These are phyloP conservation scores for Vigna radiata DNA, from an alignment of 306 rosid genomes.

Conservation along the genomic window DNA sequence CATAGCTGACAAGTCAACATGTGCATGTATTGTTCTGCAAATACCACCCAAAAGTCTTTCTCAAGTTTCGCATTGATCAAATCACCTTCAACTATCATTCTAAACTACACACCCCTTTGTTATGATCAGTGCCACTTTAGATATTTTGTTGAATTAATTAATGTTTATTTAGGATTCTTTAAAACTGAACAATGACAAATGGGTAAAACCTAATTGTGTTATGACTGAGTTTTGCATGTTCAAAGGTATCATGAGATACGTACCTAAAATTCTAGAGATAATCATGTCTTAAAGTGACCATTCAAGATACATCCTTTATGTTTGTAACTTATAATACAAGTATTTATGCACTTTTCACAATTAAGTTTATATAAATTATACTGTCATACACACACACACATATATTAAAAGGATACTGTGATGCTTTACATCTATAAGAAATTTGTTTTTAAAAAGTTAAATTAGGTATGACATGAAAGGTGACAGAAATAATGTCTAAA, in stretches of 20 bases:
- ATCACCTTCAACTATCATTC: slow-evolving; percentile 8
- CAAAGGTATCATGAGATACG: not conserved
- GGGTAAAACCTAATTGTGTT: slow-evolving; percentile 27
- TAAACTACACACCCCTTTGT: slow-evolving; percentile 4
- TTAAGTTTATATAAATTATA: not conserved
- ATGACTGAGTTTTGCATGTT: not conserved
- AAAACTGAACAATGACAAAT: not conserved
- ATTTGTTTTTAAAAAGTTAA: not conserved
- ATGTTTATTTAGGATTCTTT: not conserved
- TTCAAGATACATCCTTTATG: not conserved
- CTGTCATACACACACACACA: no score
- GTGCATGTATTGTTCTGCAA: not conserved
- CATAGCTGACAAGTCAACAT: not conserved
- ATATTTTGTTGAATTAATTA: not conserved
- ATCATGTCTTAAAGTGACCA: not conserved
- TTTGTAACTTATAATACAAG: not conserved
- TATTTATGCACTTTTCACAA: not conserved
- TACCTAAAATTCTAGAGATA: not conserved
- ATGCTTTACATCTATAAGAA: not conserved
- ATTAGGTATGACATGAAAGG: slow-evolving; percentile 14
- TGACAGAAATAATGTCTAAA: slow-evolving; percentile 4
- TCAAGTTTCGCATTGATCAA: slow-evolving; percentile 5
- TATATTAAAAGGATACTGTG: not conserved
- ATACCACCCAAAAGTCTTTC: not conserved
- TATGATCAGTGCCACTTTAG: not conserved